Base-by-base conservation (phyloP, 805 yeast species). In the Cyberlindnera galapagoensis region DNA sequence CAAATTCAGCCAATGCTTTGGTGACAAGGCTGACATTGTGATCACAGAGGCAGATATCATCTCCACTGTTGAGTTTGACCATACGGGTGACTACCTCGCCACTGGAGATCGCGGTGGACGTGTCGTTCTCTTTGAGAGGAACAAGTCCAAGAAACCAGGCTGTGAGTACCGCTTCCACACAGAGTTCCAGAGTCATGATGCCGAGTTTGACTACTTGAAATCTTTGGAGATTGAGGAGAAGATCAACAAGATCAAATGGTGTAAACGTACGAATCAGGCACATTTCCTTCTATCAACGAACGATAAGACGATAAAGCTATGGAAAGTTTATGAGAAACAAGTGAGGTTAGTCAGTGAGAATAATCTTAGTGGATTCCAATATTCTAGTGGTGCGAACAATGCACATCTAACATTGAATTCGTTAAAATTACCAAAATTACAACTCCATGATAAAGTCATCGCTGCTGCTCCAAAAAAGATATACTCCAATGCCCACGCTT, bases 61-160 rank as follows among this genome's bases (percentile, higher is more conserved):
- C 41, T 83, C 96, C 13, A 85, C 98, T 3, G 97, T 92, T 24
- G 97, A 92, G 62, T 92, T 92, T 52, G 96, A 92, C 57, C 83
- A 80, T 53, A 75, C 92, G 7, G 99, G 99, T 31, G 87, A 92
- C 54, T 92, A 80, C 53, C 65, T 92, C 36, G 99, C 98, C 39
- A 92, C 98, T 2, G 99, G 99, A 41, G 99, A 92, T 63, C 79
- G 88, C 54, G 99, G 99, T 34, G 99, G 99, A 18, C 74, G 99
- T 43, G 97, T 92, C 25, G 99, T 92, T 11, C 61, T 92, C 33
- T 92, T 92, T 59, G 97, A 92, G 59, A 74, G 97, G 49, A 87
- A 85, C 57, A 79, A 73, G 44, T 60, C 63, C 44, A 76, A 76
- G 51, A 75, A 77, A 59, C 80, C 71, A 50, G 71, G 68, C 31